Evolutionary conservation across 139 green algal genomes (phyloP).

Genomic region (Diplosphaera chodatii): DNA sequence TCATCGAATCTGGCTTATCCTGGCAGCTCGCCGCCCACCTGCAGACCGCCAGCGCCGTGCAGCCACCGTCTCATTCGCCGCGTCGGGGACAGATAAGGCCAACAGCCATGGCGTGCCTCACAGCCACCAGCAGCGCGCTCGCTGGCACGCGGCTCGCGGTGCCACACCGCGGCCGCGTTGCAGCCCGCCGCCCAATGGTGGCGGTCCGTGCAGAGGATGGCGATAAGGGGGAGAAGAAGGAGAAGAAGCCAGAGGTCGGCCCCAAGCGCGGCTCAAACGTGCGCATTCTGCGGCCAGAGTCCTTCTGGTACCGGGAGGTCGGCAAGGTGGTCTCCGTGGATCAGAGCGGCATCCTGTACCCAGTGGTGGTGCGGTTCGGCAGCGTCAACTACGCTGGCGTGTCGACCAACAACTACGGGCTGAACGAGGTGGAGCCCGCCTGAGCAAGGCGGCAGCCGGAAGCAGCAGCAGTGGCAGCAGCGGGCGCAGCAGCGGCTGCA

Average conservation of each 20-base stretch:
- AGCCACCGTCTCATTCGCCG: neutral
- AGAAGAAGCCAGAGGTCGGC: slow-evolving; percentile 56
- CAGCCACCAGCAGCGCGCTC: neutral
- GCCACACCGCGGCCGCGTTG: neutral
- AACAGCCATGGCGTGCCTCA: neutral
- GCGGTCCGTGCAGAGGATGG: neutral
- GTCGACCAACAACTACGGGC: slow-evolving; percentile 95
- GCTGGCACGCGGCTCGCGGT: neutral
- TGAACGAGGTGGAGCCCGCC: slow-evolving; percentile 77
- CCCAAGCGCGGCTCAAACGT: slow-evolving; percentile 78
- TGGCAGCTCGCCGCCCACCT: neutral
- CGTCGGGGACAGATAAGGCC: neutral
- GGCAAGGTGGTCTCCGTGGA: slow-evolving; percentile 99
- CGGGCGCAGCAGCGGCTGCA: neutral
- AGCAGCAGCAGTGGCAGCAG: neutral
- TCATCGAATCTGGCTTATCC: neutral
- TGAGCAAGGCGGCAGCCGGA: neutral
- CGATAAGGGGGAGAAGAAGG: neutral
- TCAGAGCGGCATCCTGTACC: slow-evolving; percentile 94
- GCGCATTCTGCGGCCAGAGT: slow-evolving; percentile 94
- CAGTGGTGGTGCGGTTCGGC: slow-evolving; percentile 94
- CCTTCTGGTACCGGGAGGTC: slow-evolving; percentile 97
- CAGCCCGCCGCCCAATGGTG: neutral
- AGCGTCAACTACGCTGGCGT: slow-evolving; percentile 95
- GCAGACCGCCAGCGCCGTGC: neutral